Evolutionary conservation across 345 rosid genomes (phyloP).

Genomic region (Boechera retrofracta): DNA sequence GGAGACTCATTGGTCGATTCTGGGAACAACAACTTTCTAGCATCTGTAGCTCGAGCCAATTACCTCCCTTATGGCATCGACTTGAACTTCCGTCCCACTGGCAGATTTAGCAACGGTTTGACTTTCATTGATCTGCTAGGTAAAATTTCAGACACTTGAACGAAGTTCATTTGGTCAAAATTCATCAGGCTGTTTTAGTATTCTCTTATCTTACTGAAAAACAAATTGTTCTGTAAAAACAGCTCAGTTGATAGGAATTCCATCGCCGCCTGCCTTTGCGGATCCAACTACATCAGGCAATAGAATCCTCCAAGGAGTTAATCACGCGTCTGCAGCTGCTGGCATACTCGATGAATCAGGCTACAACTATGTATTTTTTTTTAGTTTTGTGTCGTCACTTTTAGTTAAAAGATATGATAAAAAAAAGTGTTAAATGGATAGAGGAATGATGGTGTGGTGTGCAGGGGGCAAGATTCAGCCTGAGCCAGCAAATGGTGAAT

Average conservation of each 20-base stretch:
- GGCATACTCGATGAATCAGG: conserved; percentile 90
- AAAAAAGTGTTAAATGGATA: not conserved
- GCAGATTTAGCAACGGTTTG: conserved; percentile 81
- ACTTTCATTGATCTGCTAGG: conserved; percentile 74
- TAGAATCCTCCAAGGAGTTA: conserved; percentile 69
- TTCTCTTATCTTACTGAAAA: conserved; percentile 14
- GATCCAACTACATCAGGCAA: conserved; percentile 65
- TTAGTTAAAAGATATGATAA: not conserved
- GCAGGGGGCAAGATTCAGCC: conserved; percentile 67
- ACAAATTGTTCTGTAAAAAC: conserved; percentile 33
- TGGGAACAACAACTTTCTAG: conserved; percentile 82
- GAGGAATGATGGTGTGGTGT: conserved; percentile 17
- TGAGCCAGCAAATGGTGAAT: conserved; percentile 72
- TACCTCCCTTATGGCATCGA: conserved; percentile 90
- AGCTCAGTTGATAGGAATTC: conserved; percentile 69
- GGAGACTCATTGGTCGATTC: conserved; percentile 87
- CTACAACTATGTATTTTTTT: conserved; percentile 61
- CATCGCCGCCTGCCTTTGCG: conserved; percentile 67
- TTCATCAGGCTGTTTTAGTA: not conserved
- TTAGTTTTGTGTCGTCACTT: conserved; percentile 17
- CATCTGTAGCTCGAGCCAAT: conserved; percentile 66
- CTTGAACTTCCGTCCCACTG: conserved; percentile 66
- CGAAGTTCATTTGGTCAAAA: not conserved
- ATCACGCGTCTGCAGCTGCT: conserved; percentile 91
- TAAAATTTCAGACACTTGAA: conserved; percentile 31